These are phyloP conservation scores for Ganoderma boninense DNA, from an alignment of 1,284 basidiomycete genomes.

Conservation along the genomic window DNA sequence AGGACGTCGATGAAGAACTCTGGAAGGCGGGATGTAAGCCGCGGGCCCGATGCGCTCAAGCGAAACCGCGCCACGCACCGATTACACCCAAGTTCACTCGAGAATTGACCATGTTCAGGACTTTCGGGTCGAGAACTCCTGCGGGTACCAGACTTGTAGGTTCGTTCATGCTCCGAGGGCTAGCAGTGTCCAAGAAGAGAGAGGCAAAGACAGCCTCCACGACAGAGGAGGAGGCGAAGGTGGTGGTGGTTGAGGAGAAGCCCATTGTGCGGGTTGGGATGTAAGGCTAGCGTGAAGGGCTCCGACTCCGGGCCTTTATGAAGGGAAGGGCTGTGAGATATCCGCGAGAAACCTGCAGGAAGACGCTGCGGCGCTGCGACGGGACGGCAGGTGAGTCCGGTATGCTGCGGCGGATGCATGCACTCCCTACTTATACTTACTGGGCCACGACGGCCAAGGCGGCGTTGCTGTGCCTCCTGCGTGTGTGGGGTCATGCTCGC, in stretches of 20 bases:
- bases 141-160: constrained; percentile 21
- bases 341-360: constrained; percentile 10
- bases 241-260: constrained; percentile 6
- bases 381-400: not conserved
- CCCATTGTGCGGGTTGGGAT: not conserved
- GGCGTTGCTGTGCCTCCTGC: constrained; percentile 17
- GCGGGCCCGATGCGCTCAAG: not conserved
- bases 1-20: constrained; percentile 28
- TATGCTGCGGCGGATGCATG: constrained; percentile 15
- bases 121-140: constrained; percentile 14
- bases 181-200: not conserved
- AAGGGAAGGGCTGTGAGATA: not conserved
- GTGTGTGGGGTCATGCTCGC: constrained; percentile 6
- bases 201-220: not conserved
- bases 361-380: constrained; percentile 11
- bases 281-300: not conserved
- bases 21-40: constrained; percentile 11
- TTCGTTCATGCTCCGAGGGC: constrained; percentile 12
- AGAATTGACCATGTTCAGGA: constrained; percentile 22
- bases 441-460: constrained; percentile 19
- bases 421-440: constrained; percentile 16
- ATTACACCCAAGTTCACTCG: constrained; percentile 46
- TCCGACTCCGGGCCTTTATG: not conserved
- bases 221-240: not conserved
- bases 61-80: constrained; percentile 50